phyloP scores from a whole-genome alignment of 2,329 filamentous ascomycete genomes.

The Ceratocystis smalleyi region DNA sequence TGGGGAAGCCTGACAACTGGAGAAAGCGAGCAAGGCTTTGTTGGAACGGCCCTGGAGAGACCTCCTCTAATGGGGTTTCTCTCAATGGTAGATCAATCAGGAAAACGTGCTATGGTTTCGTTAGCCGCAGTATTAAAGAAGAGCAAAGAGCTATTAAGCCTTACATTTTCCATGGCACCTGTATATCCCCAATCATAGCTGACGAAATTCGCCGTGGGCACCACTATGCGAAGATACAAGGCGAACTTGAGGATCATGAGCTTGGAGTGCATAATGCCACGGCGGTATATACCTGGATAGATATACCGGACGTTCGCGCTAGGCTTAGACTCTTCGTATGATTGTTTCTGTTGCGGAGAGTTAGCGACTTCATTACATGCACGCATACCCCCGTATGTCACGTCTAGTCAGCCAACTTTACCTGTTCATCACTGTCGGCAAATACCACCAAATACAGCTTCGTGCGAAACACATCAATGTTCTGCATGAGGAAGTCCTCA shows the following conservation, averaged over 20 bases:
- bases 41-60: slow-evolving; percentile 39
- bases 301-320: slow-evolving; percentile 48
- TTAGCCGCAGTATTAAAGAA: not conserved
- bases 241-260: slow-evolving; percentile 75
- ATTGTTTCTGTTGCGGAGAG: slow-evolving; percentile 28
- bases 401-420: slow-evolving; percentile 23
- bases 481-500: slow-evolving; percentile 59
- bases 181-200: slow-evolving; percentile 80
- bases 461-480: slow-evolving; percentile 46
- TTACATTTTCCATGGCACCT: slow-evolving; percentile 70
- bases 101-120: slow-evolving; percentile 50
- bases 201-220: slow-evolving; percentile 77
- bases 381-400: not conserved
- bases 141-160: slow-evolving; percentile 18
- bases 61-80: slow-evolving; percentile 11
- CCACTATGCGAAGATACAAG: slow-evolving; percentile 57
- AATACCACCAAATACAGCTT: slow-evolving; percentile 47
- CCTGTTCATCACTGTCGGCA: slow-evolving; percentile 37
- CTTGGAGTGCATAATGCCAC: slow-evolving; percentile 83
- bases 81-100: slow-evolving; percentile 71
- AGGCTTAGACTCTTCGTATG: slow-evolving; percentile 35
- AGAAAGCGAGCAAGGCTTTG: slow-evolving; percentile 58
- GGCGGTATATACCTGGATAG: slow-evolving; percentile 66
- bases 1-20: slow-evolving; percentile 46
- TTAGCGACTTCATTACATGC: not conserved